Percentiles rank a stretch among this genome's conserved stretches.
phyloP scores from a whole-genome alignment of 805 yeast genomes.

The Hagleromyces aurorensis region DNA sequence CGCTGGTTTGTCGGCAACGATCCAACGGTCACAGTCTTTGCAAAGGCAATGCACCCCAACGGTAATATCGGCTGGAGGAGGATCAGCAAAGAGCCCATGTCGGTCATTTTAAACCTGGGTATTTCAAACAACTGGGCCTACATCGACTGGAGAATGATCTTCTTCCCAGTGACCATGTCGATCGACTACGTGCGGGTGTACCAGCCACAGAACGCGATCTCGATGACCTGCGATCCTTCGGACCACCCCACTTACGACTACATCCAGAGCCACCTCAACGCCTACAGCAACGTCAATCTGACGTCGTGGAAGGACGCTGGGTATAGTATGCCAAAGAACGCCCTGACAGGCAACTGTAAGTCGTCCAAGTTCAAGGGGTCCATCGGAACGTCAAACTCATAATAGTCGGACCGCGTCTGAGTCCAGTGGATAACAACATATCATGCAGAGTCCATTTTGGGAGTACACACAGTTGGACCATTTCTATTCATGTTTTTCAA shows the following conservation, averaged over 20 bases:
- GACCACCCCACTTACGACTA: conserved; percentile 83
- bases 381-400: too few species aligned
- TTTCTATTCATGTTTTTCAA: too few species aligned
- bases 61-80: conserved; percentile 84
- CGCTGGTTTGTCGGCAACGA: conserved; percentile 80
- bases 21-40: conserved; percentile 67
- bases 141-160: conserved; percentile 77
- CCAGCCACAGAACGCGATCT: conserved; percentile 61
- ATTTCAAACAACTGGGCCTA: conserved; percentile 88
- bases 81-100: conserved; percentile 88
- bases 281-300: conserved; percentile 59
- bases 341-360: conserved; percentile 44
- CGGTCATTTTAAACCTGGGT: conserved; percentile 80
- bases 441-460: too few species aligned
- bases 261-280: conserved; percentile 59
- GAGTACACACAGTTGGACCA: too few species aligned
- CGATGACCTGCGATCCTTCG: conserved; percentile 76
- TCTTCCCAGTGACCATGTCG: conserved; percentile 70
- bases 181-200: conserved; percentile 87
- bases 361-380: conserved; percentile 27
- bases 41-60: conserved; percentile 75
- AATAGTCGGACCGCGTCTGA: too few species aligned
- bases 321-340: conserved; percentile 57
- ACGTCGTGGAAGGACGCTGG: conserved; percentile 78
- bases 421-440: too few species aligned